Evolutionary conservation across 2,329 filamentous ascomycete genomes (phyloP).

Genomic region (Lecanicillium sp.): DNA sequence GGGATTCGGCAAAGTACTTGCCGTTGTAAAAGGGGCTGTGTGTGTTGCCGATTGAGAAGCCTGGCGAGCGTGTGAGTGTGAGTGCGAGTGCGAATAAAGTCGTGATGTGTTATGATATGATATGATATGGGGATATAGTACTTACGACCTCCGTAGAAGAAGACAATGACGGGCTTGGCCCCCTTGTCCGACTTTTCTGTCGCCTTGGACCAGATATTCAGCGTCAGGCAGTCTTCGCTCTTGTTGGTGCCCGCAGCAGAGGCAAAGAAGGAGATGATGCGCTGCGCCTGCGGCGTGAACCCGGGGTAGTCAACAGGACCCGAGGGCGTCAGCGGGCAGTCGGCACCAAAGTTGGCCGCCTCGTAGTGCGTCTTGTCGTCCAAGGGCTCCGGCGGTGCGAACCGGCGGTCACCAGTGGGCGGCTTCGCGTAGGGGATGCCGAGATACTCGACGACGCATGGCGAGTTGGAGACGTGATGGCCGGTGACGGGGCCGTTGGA

Average conservation of each 20-base stretch:
- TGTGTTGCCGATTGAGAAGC: conserved; percentile 28
- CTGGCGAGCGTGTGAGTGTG: conserved; percentile 12
- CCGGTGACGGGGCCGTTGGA: conserved; percentile 25
- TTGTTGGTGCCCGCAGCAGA: conserved; percentile 15
- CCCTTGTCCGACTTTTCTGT: conserved; percentile 23
- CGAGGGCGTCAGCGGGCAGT: conserved; percentile 18
- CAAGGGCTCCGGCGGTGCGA: conserved; percentile 23
- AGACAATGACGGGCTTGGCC: conserved; percentile 30
- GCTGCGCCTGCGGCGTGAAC: conserved; percentile 22
- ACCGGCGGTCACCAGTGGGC: conserved; percentile 27
- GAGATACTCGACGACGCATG: conserved; percentile 27
- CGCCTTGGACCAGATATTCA: conserved; percentile 31
- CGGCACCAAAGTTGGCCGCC: conserved; percentile 18
- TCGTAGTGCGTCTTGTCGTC: conserved; percentile 10
- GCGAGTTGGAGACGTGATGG: conserved; percentile 19
- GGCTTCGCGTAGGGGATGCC: conserved; percentile 32
- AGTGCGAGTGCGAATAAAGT: background rate
- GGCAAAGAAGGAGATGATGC: conserved; percentile 15
- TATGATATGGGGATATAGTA: background rate
- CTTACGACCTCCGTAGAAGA: conserved; percentile 28
- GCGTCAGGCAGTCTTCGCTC: conserved; percentile 28
- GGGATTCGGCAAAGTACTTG: conserved; percentile 29
- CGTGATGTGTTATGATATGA: background rate
- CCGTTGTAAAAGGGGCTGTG: conserved; percentile 32
- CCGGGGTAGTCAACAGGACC: conserved; percentile 16